These are phyloP conservation scores for Funneliformis mosseae DNA, from an alignment of 192 early-diverging fungal genomes.

Conservation along the genomic window DNA sequence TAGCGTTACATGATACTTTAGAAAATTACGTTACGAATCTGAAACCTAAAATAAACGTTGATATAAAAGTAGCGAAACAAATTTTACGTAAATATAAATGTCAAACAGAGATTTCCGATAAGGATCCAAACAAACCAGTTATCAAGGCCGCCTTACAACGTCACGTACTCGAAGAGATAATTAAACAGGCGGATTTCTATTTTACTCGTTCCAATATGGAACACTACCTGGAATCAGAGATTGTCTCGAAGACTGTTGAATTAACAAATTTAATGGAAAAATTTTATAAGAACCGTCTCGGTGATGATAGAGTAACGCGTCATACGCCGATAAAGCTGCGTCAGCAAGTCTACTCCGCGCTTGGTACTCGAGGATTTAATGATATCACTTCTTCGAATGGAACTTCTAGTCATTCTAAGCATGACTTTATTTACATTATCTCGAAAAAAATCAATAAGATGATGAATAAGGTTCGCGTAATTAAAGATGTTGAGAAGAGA, in stretches of 20 bases:
- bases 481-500: not conserved
- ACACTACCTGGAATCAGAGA: not conserved
- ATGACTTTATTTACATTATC: not conserved
- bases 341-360: not conserved
- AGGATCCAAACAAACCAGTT: not conserved
- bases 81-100: not conserved
- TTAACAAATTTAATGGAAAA: not conserved
- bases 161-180: not conserved
- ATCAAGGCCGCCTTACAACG: not conserved
- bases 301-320: not conserved
- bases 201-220: not conserved
- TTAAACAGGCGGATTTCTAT: not conserved
- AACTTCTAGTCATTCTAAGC: not conserved
- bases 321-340: not conserved
- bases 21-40: not conserved
- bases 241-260: not conserved
- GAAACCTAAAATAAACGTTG: not conserved
- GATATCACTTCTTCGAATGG: not conserved
- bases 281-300: not conserved
- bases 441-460: not conserved
- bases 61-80: not conserved
- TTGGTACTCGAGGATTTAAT: not conserved
- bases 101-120: not conserved
- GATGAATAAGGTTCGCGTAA: not conserved
- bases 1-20: not conserved